Evolutionary conservation across 495 filamentous ascomycete species (phyloP), one percentile per base, ranked within the genome.

Genomic region (Aspergillus panamensis): DNA sequence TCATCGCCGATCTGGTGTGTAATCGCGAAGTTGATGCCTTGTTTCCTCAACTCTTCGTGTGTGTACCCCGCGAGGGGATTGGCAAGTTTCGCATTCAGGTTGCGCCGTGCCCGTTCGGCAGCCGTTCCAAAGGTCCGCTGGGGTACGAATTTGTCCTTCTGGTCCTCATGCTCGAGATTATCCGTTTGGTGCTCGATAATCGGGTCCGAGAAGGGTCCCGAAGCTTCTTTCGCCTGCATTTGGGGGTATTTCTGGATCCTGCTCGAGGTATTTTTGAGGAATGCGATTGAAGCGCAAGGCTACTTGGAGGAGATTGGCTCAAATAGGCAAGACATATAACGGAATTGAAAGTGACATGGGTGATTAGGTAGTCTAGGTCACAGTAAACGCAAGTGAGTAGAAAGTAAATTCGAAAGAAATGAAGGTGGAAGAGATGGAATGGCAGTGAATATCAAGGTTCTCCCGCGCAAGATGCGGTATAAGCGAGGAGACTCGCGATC

Each of bases 51-150:
- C 59, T 86, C 79, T 8, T 80, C 73, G 43, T 82, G 76, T 35
- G 73, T 79, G 55, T 84, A 79, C 16, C 86, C 87, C 8, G 81
- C 80, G 12, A 94, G 76, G 30, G 90, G 90, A 51, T 92, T 88
- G 19, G 83, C 87, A 48, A 92, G 71, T 66, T 81, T 84, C 13
- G 82, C 82, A 45, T 83, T 82, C 35, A 81, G 49, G 57, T 81
- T 81, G 49, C 79, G 74, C 3, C 81, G 69, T 10, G 75, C 76
- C 13, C 71, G 78, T 60, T 83, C 80, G 16, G 80, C 79, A 6
- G 77, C 76, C 6, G 66, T 74, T 5, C 68, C 65, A 13, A 67
- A 51, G 17, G 66, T 54, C 52, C 63, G 71, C 49, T 58, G 71
- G 8, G 64, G 66, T 12, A 66, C 56, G 25, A 67, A 58, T 8